Evolutionary conservation across 352 stramenopile species (phyloP).

Genomic region (Phytophthora hybrid): DNA sequence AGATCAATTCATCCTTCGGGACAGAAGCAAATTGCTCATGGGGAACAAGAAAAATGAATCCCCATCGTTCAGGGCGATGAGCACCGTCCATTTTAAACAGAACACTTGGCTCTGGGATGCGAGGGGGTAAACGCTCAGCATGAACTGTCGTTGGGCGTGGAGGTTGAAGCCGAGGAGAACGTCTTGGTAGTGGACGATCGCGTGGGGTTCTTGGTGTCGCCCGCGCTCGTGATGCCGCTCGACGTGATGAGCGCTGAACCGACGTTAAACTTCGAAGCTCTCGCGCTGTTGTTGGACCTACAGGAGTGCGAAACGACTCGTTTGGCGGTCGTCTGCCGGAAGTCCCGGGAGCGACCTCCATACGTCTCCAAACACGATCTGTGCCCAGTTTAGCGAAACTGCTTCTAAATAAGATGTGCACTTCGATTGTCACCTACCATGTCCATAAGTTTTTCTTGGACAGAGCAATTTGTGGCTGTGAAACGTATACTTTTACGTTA

Average conservation of each 20-base stretch:
- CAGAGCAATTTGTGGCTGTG: too few relatives aligned
- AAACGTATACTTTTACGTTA: too few relatives aligned
- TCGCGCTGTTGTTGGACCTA: too few relatives aligned
- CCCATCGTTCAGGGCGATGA: neutral
- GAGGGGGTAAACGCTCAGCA: neutral
- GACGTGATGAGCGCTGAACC: neutral
- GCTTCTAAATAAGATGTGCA: too few relatives aligned
- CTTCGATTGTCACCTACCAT: too few relatives aligned
- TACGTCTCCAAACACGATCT: too few relatives aligned
- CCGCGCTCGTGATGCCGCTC: neutral
- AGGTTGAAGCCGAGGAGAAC: constrained; percentile 2
- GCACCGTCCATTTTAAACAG: neutral
- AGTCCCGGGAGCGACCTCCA: too few relatives aligned
- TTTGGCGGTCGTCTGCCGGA: too few relatives aligned
- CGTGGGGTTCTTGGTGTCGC: neutral
- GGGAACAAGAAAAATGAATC: constrained; percentile 11
- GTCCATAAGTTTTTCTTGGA: too few relatives aligned
- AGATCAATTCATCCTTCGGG: constrained; percentile 2
- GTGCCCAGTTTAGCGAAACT: too few relatives aligned
- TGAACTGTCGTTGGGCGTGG: neutral
- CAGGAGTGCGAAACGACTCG: too few relatives aligned
- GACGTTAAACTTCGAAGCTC: neutral
- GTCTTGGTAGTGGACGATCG: neutral
- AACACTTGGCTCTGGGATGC: constrained; percentile 9
- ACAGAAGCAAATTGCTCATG: neutral